Percentiles rank a stretch among this genome's conserved stretches.
These are phyloP conservation scores for Vitis labrusca DNA, from an alignment of 164 flowering plant species.

Conservation along the genomic window DNA sequence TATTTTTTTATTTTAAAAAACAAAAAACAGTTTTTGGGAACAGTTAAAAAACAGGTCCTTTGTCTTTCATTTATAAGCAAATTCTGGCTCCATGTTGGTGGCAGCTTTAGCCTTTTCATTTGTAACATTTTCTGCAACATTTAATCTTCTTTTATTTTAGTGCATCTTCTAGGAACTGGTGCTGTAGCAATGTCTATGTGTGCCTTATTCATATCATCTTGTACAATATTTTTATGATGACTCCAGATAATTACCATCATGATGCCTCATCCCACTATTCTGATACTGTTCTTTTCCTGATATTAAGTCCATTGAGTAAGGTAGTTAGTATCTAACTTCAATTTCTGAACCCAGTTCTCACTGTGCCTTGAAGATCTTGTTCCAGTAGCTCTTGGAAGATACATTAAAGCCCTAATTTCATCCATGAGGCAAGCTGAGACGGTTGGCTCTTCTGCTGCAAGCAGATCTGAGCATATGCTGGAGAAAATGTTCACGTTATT, in stretches of 20 bases:
- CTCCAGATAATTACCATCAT: too few species aligned
- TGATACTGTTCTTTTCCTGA: background rate
- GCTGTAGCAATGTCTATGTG: too few species aligned
- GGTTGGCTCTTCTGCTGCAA: slow-evolving; percentile 25
- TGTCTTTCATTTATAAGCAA: background rate
- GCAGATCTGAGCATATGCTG: slow-evolving; percentile 47
- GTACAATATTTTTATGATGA: too few species aligned
- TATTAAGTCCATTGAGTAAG: background rate
- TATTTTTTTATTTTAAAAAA: too few species aligned
- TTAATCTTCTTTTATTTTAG: background rate
- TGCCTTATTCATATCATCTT: too few species aligned
- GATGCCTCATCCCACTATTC: background rate
- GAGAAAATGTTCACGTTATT: slow-evolving; percentile 85
- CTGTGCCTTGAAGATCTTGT: slow-evolving; percentile 97
- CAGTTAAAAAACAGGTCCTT: too few species aligned
- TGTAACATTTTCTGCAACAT: background rate
- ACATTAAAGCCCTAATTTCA: slow-evolving; percentile 55
- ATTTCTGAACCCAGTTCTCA: slow-evolving; percentile 63
- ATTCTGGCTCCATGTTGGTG: background rate
- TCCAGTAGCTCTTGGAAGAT: slow-evolving; percentile 90
- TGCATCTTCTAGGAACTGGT: too few species aligned
- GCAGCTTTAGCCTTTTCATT: background rate
- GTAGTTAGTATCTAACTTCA: slow-evolving; percentile 8
- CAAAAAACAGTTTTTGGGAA: too few species aligned
- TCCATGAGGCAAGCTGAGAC: slow-evolving; percentile 51